These are phyloP conservation scores for Aurantiochytrium sp. DNA, from an alignment of 108 stramenopile species.

Conservation along the genomic window DNA sequence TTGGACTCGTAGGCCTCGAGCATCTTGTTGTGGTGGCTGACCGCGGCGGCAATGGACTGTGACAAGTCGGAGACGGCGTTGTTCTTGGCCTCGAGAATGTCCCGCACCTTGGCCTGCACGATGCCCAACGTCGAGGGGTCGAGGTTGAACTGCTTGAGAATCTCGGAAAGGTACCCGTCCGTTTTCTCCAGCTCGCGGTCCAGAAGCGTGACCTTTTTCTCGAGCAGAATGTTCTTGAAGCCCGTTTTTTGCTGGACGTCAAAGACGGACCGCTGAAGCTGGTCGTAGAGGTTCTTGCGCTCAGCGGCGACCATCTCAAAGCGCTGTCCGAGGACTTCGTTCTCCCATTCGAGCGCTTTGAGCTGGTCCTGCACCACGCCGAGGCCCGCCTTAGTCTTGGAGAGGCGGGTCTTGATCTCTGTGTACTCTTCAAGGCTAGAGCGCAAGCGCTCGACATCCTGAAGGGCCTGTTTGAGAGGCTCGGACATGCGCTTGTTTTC, in stretches of 20 bases:
- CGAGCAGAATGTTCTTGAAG: constrained; percentile 68
- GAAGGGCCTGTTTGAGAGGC: constrained; percentile 55
- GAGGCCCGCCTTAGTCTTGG: constrained; percentile 41
- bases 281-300: constrained; percentile 47
- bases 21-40: constrained; percentile 43
- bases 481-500: constrained; percentile 62
- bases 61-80: constrained; percentile 39
- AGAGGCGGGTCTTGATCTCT: background rate
- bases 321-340: constrained; percentile 57
- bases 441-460: constrained; percentile 49
- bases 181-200: constrained; percentile 52
- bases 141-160: constrained; percentile 63
- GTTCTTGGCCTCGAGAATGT: constrained; percentile 50
- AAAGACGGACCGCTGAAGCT: constrained; percentile 47
- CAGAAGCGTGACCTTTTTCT: constrained; percentile 62
- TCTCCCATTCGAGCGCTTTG: constrained; percentile 52
- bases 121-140: constrained; percentile 41
- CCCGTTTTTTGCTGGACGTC: constrained; percentile 67
- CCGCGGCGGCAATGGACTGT: constrained; percentile 39
- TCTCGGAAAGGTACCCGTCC: constrained; percentile 63
- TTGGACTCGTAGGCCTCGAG: constrained; percentile 39
- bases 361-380: constrained; percentile 47
- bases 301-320: constrained; percentile 37
- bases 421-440: constrained; percentile 50
- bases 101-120: constrained; percentile 47